Conservation (phyloP, 1,139 yeast genomes). For the Sugiyamaella sp. region DNA sequence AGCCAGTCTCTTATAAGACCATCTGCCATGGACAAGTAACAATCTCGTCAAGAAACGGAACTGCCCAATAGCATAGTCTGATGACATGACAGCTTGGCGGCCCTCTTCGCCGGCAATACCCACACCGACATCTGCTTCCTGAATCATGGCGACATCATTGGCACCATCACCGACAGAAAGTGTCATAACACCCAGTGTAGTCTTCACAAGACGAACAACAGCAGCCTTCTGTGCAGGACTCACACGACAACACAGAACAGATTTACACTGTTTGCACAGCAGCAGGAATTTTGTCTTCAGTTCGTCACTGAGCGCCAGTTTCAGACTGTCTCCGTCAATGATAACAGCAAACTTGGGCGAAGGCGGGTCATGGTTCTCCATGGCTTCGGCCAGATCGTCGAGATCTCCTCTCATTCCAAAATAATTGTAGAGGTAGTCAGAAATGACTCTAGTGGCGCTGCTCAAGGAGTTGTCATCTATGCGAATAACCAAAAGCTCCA, state of each 20-base stretch:
- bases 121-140: constrained; percentile 96
- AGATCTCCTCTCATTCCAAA: constrained; percentile 66
- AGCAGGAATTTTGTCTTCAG: constrained; percentile 71
- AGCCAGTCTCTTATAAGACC: constrained; percentile 89
- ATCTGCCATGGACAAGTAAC: constrained; percentile 89
- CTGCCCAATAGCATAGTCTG: constrained; percentile 96
- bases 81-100: constrained; percentile 96
- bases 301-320: constrained; percentile 65
- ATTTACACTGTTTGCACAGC: constrained; percentile 89
- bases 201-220: constrained; percentile 87
- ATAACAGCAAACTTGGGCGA: constrained; percentile 76
- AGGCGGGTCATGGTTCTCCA: constrained; percentile 76
- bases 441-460: constrained; percentile 59
- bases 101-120: constrained; percentile 99
- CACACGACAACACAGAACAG: constrained; percentile 94
- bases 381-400: constrained; percentile 63
- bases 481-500: constrained; percentile 78
- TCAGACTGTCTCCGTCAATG: constrained; percentile 91
- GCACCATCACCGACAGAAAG: constrained; percentile 98
- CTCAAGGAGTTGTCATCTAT: constrained; percentile 48
- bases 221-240: constrained; percentile 97
- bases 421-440: constrained; percentile 60
- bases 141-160: constrained; percentile 98
- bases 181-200: constrained; percentile 80
- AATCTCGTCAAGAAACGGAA: constrained; percentile 80